Evolutionary conservation across 106 monocot genomes (phyloP), one percentile per base, ranked within the genome.

Genomic region (Triglochin maritima): DNA sequence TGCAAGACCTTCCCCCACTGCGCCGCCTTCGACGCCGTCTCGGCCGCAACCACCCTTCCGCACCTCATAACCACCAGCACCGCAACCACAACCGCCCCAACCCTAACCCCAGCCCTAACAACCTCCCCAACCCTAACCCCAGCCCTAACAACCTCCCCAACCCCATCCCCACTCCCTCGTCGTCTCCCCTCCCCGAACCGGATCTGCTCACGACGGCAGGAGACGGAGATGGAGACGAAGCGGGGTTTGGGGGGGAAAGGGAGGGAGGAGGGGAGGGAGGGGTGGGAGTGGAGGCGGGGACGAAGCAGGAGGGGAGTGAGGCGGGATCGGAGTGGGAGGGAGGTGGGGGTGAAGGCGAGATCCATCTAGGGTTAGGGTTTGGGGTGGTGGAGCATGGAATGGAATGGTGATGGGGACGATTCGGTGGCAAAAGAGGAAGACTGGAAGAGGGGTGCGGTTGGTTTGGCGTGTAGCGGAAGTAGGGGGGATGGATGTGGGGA

Each of bases 1-100:
- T 83, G 82, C 65, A 79, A 46, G 49, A 83, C 16, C 71, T 83
- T 90, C 9, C 81, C 82, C 90, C 83, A 81, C 9, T 54, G 2
- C 46, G 13, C 69, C 57, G 45, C 57, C 56, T n/a, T n/a, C 2
- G 57, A 0, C 56, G 55, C 41, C 3, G 53, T 12, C n/a, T 43
- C 63, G 7, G 44, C 66, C 2, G 66, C 66, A 9, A 52, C 15
- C 15, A 67, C 66, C 43, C 41, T 17, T 7, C 66, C 51, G 49
- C 53, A 67, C 43, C 66, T 67, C 66, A 52, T 46, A 49, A 52
- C 13, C 45, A 64, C 10, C 6, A 46, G 44, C 9, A 15, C 64
- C n/a, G n/a, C 44, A 5, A 8, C 64, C 48, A 14, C 52, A 52
- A 6, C 52, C 7, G 52, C 10, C 9, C 60, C 64, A 44, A 64